Percentiles rank a stretch among this genome's conserved stretches.
These are phyloP conservation scores for Mortierella antarctica DNA, from an alignment of 192 early-diverging fungal species.

Conservation along the genomic window DNA sequence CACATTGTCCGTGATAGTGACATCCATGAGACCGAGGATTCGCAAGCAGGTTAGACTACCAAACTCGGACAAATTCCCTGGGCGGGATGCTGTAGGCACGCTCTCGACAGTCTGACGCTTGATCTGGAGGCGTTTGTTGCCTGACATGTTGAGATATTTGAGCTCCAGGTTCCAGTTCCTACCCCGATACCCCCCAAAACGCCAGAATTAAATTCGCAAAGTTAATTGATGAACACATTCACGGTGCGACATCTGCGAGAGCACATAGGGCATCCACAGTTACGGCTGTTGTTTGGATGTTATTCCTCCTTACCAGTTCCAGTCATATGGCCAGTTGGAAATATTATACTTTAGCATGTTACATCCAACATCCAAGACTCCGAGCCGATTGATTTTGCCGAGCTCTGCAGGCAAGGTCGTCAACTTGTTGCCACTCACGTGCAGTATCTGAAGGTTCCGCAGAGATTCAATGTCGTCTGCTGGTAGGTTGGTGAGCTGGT, in stretches of 20 bases:
- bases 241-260: too few species aligned
- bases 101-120: constrained; percentile 67
- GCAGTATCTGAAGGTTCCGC: constrained; percentile 74
- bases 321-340: constrained; percentile 94
- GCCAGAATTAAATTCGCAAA: background rate
- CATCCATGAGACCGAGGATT: constrained; percentile 89
- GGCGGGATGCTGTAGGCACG: constrained; percentile 38
- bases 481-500: constrained; percentile 83
- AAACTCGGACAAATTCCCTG: constrained; percentile 78
- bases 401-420: constrained; percentile 92
- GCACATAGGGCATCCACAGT: background rate
- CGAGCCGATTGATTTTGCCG: constrained; percentile 85
- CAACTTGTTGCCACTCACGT: constrained; percentile 91
- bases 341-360: constrained; percentile 93
- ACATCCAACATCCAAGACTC: constrained; percentile 85
- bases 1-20: constrained; percentile 75
- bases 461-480: constrained; percentile 86
- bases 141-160: constrained; percentile 93
- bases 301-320: constrained; percentile 80
- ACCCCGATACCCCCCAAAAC: background rate
- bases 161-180: constrained; percentile 92
- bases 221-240: background rate
- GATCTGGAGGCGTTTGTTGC: constrained; percentile 91
- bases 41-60: constrained; percentile 80
- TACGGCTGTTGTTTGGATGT: background rate